These are phyloP conservation scores for Trypanosoma melophagium DNA, from an alignment of 208 protist genomes.

Conservation along the genomic window DNA sequence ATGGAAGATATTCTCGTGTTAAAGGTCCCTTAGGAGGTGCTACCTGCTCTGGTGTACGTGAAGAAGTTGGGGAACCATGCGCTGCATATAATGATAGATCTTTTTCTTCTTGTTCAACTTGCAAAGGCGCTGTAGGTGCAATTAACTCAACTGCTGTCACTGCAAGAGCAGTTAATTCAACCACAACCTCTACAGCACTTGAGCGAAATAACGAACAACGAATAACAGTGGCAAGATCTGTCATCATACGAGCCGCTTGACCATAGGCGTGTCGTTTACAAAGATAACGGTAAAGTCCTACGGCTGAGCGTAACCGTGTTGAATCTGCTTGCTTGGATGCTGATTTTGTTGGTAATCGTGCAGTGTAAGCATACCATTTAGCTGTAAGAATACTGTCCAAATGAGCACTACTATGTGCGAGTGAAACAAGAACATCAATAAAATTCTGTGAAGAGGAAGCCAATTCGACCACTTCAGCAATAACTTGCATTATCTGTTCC, in stretches of 20 bases:
- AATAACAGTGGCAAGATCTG: constrained; percentile 61
- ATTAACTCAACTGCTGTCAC: constrained; percentile 71
- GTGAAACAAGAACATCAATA: constrained; percentile 38
- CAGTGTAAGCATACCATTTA: constrained; percentile 67
- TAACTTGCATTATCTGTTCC: constrained; percentile 37
- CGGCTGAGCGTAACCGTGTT: constrained; percentile 52
- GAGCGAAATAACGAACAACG: constrained; percentile 51
- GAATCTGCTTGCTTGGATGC: constrained; percentile 45
- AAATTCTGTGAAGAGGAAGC: constrained; percentile 47
- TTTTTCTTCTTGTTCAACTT: constrained; percentile 2
- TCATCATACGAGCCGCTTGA: constrained; percentile 73
- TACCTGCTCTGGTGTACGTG: constrained; percentile 3
- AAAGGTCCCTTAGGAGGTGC: constrained; percentile 30
- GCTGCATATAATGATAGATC: constrained; percentile 9
- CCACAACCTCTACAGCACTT: constrained; percentile 36
- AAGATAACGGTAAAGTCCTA: constrained; percentile 72
- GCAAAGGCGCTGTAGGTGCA: constrained; percentile 33
- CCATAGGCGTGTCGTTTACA: constrained; percentile 76
- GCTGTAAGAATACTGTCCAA: constrained; percentile 49
- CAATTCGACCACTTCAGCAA: constrained; percentile 38
- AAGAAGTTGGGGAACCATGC: constrained; percentile 2
- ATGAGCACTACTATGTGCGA: constrained; percentile 27
- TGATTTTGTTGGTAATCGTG: constrained; percentile 53
- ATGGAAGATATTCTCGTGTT: constrained; percentile 64
- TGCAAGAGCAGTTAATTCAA: constrained; percentile 63